A percentile compares a stretch with the other conserved stretches of the same genome.
Conservation (phyloP, 176 grass and related monocot species). For the Juncus effusus region DNA sequence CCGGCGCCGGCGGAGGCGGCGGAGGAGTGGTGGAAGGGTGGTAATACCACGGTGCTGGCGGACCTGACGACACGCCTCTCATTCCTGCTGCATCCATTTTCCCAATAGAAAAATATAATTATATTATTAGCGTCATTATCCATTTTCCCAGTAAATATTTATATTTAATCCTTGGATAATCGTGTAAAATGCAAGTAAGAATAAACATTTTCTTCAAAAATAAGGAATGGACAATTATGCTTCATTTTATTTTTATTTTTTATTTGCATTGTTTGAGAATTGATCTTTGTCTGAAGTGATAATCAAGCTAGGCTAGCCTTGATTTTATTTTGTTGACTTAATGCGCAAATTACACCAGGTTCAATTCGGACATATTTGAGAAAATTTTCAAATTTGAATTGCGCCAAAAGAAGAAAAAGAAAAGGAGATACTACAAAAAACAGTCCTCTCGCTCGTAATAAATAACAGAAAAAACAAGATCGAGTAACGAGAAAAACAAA, state of each 20-base stretch:
- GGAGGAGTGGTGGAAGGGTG: conserved; percentile 58
- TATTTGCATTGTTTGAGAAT: no score
- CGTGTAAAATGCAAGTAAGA: no score
- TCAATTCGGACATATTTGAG: no score
- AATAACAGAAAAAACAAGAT: conserved; percentile 20
- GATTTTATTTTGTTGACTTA: no score
- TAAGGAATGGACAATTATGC: not conserved
- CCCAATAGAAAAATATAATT: not conserved
- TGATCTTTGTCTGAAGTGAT: no score
- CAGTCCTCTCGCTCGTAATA: not conserved
- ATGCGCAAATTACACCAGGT: no score
- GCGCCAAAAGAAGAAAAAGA: conserved; percentile 19
- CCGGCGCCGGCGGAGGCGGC: conserved; percentile 33
- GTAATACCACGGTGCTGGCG: conserved; percentile 79
- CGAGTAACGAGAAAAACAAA: not conserved
- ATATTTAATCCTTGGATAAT: conserved; percentile 8
- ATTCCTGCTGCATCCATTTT: conserved; percentile 53
- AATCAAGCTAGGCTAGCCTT: no score
- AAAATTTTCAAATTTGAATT: conserved; percentile 21
- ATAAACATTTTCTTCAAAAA: not conserved
- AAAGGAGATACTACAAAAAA: conserved; percentile 17
- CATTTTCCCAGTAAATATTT: conserved; percentile 13
- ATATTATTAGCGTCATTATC: no score
- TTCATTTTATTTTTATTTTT: no score
- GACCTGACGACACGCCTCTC: conserved; percentile 52